These are phyloP conservation scores for Hymenoscyphus albidus DNA, from an alignment of 2,329 filamentous ascomycete species.

Conservation along the genomic window DNA sequence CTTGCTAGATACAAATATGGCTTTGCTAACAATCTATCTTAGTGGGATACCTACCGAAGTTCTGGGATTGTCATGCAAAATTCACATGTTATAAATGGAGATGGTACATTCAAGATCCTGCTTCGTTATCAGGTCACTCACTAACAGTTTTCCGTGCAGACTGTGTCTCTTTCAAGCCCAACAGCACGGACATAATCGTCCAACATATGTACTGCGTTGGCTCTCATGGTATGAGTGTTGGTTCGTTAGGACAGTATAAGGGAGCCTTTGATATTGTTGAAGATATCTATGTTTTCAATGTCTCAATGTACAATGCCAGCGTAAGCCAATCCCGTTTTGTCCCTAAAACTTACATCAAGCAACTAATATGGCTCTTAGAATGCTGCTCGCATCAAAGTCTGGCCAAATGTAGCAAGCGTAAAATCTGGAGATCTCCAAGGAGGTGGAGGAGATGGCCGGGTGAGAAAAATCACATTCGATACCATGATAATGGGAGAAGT, in stretches of 20 bases:
- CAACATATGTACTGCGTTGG: conserved; percentile 66
- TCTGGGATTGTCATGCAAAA: conserved; percentile 63
- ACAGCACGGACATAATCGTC: conserved; percentile 64
- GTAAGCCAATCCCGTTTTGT: conserved; percentile 28
- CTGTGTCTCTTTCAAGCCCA: conserved; percentile 72
- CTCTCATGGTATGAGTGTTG: conserved; percentile 70
- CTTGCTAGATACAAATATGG: too few species aligned
- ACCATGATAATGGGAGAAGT: conserved; percentile 57
- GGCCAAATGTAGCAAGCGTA: conserved; percentile 50
- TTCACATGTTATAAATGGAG: conserved; percentile 59
- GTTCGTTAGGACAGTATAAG: conserved; percentile 64
- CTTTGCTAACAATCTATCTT: background rate
- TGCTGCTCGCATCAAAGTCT: conserved; percentile 70
- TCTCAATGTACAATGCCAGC: conserved; percentile 52
- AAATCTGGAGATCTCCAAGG: conserved; percentile 60
- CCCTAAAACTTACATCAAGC: conserved; percentile 19
- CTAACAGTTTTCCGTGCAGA: conserved; percentile 39
- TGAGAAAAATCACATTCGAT: conserved; percentile 65
- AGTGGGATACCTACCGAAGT: conserved; percentile 60
- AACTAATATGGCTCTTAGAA: conserved; percentile 45
- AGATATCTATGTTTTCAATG: conserved; percentile 62
- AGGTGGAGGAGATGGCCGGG: conserved; percentile 58
- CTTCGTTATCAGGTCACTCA: background rate
- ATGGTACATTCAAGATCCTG: conserved; percentile 38
- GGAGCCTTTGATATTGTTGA: conserved; percentile 62